Base-by-base conservation (phyloP, 1,139 yeast genomes). In the Diutina catenulata region DNA sequence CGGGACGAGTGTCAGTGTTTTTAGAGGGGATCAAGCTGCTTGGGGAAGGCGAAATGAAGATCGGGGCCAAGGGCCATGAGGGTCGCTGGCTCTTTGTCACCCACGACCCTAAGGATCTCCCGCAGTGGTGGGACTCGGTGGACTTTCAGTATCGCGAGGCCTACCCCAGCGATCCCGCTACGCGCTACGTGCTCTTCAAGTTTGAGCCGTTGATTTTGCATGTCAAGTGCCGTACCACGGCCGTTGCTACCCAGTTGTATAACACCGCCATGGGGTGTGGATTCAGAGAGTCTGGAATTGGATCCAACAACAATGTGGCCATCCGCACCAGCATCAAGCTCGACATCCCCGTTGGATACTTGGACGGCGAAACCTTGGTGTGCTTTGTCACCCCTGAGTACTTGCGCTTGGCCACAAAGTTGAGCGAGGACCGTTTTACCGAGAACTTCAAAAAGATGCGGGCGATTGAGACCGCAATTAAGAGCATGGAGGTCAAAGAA, bases 61-160 rank as follows among this genome's bases (percentile, higher is more conserved):
- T 80, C 10, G 93, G 94, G 2, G 83, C 93, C n/a, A 84, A 84
- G 50, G 95, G 95, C 3, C 72, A 76, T 40, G 83, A 86, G 37
- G 95, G 95, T 0, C 68, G 67, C 42, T 84, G 95, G 95, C 50
- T 83, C n/a, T 84, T 74, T 59, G 86, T 84, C 2, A 75, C 86
- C 0, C 95, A 84, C 51, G 75, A 78, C 36, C 62, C 69, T 2
- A 46, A 50, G 2, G 60, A 69, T 10, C 59, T 81, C n/a, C 47
- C 52, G 1, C 50, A 58, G 8, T 80, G 91, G 91, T 62, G 71
- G 53, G 48, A 57, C 7, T 36, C 47, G 1, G 47, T 62, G 10
- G 51, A 52, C 6, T 62, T 63, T 50, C 42, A 45, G 21, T 55
- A 52, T 38, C 14, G 8, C 5, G 5, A 11, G 5, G 13, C 20